Conservation (phyloP, 2,329 filamentous ascomycete species). For the Orbilia blumenaviensis region DNA sequence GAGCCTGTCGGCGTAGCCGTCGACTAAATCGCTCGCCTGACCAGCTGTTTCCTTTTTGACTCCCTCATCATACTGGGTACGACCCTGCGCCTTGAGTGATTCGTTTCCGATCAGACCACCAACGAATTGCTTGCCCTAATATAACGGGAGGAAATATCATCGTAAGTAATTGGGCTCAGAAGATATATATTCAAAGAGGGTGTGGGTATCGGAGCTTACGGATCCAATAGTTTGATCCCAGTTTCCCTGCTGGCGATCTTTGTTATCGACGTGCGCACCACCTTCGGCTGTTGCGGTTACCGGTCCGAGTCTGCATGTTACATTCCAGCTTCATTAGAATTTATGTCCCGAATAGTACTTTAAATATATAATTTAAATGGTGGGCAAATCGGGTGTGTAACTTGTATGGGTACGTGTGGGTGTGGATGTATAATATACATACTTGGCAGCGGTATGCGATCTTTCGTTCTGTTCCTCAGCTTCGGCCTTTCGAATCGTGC, state of each 20-base stretch:
- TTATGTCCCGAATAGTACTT: no score
- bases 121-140: slow-evolving; percentile 77
- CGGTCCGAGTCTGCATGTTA: slow-evolving; percentile 70
- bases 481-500: slow-evolving; percentile 53
- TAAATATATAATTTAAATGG: no score
- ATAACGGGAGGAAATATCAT: not conserved
- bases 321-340: not conserved
- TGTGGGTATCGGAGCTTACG: slow-evolving; percentile 2
- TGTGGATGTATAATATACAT: not conserved
- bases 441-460: slow-evolving; percentile 76
- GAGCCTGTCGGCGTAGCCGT: slow-evolving; percentile 66
- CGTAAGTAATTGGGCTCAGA: not conserved
- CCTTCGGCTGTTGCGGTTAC: slow-evolving; percentile 75
- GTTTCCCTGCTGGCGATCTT: slow-evolving; percentile 74
- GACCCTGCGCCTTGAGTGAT: slow-evolving; percentile 76
- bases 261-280: slow-evolving; percentile 75
- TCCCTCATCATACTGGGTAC: slow-evolving; percentile 80
- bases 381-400: no score
- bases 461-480: slow-evolving; percentile 74
- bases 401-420: not conserved
- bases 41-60: slow-evolving; percentile 84
- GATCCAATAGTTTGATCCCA: slow-evolving; percentile 92
- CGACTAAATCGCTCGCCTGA: slow-evolving; percentile 77
- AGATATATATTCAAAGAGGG: not conserved
- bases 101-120: slow-evolving; percentile 80